Evolutionary conservation across 129 eudicot genomes (phyloP), one percentile per base, ranked within the genome.

Genomic region (Chrysanthemum lavandulifolium): DNA sequence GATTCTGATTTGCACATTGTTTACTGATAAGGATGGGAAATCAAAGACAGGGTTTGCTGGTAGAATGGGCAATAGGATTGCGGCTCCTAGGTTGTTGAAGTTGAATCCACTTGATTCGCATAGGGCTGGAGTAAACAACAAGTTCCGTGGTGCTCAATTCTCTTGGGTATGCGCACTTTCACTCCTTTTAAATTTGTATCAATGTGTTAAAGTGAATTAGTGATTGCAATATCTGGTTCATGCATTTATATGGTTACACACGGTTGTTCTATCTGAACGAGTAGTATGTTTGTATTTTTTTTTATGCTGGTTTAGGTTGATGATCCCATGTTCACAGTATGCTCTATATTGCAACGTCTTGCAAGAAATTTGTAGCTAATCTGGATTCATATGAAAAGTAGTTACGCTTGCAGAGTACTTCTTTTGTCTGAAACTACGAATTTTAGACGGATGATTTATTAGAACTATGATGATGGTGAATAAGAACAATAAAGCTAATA

Each of bases 61-160:
- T 8, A 89, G 97, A 3, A 94, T 94, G 99, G 99, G 99, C 50
- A 82, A 90, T 54, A 83, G 80, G 65, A 84, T 86, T 15, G 75
- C 99, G 0, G 99, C 99, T 52, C 97, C 99, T 2, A 90, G 99
- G 50, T 60, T 94, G 88, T 78, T 94, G 80, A 94, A 94, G 75
- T 79, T 94, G 71, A 90, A 76, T 81, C 97, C 99, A 59, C 74
- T 86, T 67, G 96, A 94, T 83, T 83, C 97, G n/a, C 96, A 94
- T 19, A 73, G 83, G 88, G 99, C 99, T 77, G 99, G 99, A 43
- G 66, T 79, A 0, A 87, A 79, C 81, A 91, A 83, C 61, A 91
- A 90, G 85, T 94, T 94, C 45, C 93, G 89, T 53, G 94, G 89
- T 56, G 96, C 96, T 18, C 99, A 88, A 69, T 94, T 94, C 79